Conservation (phyloP, 202 grass and related monocot genomes). For the Digitaria exilis region DNA sequence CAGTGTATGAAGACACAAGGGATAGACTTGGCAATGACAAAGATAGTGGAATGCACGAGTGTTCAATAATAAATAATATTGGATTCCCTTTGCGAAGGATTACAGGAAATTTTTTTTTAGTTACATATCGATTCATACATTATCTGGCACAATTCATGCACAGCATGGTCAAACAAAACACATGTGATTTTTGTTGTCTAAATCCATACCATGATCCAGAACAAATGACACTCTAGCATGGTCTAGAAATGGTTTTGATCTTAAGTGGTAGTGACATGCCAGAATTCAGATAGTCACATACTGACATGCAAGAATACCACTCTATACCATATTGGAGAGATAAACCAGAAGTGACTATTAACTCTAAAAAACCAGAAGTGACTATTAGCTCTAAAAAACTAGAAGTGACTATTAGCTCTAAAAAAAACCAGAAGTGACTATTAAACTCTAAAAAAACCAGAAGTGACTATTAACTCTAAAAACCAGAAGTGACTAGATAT, state of each 20-base stretch:
- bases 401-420: too few species aligned
- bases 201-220: not conserved
- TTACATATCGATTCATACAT: not conserved
- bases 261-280: not conserved
- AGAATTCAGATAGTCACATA: not conserved
- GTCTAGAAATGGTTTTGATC: not conserved
- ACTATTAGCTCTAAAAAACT: too few species aligned
- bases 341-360: too few species aligned
- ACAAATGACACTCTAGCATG: not conserved
- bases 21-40: not conserved
- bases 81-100: not conserved
- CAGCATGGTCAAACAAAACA: not conserved
- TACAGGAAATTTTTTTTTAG: not conserved
- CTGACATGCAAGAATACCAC: not conserved
- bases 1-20: too few species aligned
- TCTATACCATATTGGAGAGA: not conserved
- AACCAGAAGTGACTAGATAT: not conserved
- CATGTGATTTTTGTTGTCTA: not conserved
- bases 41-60: not conserved
- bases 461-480: too few species aligned
- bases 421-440: too few species aligned
- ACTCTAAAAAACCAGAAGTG: too few species aligned
- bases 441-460: too few species aligned
- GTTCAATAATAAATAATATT: constrained; percentile 5
- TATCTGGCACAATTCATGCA: not conserved